Evolutionary conservation across 179 eudicot species (phyloP).

Genomic region (Spergularia azorica): DNA sequence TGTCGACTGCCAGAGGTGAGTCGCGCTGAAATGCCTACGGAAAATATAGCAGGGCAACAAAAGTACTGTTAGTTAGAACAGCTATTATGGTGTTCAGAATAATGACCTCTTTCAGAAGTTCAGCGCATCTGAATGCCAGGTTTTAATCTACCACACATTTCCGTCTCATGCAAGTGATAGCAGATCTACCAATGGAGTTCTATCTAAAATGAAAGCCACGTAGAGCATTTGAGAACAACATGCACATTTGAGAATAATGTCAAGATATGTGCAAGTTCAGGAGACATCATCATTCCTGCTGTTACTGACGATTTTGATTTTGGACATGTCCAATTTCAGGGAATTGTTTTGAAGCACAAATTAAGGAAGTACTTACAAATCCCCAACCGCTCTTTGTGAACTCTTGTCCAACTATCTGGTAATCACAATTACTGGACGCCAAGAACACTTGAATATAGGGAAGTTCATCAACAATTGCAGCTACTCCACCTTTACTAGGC

Average conservation of each 20-base stretch:
- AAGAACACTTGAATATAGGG: conserved; percentile 41
- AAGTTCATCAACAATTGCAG: conserved; percentile 47
- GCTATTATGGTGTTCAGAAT: background rate
- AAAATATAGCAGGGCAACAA: background rate
- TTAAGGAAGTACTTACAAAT: conserved; percentile 53
- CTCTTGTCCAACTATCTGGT: conserved; percentile 64
- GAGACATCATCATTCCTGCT: too few relatives aligned
- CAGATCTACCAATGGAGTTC: too few relatives aligned
- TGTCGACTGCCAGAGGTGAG: conserved; percentile 74
- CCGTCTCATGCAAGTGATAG: too few relatives aligned
- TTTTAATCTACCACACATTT: too few relatives aligned
- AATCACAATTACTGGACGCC: conserved; percentile 42
- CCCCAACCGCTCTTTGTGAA: conserved; percentile 92
- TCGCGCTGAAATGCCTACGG: conserved; percentile 77
- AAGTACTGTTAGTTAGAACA: background rate
- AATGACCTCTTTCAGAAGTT: background rate
- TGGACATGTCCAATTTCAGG: too few relatives aligned
- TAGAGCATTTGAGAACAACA: too few relatives aligned
- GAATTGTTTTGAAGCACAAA: background rate
- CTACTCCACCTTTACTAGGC: conserved; percentile 39
- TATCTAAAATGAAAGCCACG: too few relatives aligned
- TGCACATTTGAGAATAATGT: too few relatives aligned
- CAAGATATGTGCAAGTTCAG: too few relatives aligned
- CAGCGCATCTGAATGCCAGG: background rate
- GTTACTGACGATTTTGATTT: too few relatives aligned